These are phyloP conservation scores for Alternaria hordeiaustralica DNA, from an alignment of 2,329 filamentous ascomycete genomes.

Conservation along the genomic window DNA sequence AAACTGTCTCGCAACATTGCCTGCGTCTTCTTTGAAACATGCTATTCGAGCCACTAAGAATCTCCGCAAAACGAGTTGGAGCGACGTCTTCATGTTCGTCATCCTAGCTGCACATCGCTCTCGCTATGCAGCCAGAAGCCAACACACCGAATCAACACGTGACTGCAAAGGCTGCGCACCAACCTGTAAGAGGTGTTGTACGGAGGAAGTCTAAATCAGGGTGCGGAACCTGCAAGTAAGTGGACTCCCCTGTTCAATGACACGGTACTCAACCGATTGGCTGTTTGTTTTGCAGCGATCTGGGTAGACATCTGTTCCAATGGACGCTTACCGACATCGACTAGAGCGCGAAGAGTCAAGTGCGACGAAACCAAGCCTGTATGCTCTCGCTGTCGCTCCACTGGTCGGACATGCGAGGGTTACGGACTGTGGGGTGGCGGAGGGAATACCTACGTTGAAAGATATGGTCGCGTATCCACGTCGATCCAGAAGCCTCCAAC, in stretches of 20 bases:
- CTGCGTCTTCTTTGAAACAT: neutral
- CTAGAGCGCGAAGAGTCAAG: slow-evolving; percentile 37
- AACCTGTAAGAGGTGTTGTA: neutral
- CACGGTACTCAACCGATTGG: neutral
- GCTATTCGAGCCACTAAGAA: neutral
- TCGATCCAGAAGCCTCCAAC: neutral
- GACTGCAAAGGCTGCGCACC: neutral
- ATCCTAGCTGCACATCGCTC: neutral
- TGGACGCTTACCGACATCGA: neutral
- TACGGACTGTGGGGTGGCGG: slow-evolving; percentile 54
- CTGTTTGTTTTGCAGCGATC: neutral
- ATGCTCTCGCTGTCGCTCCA: slow-evolving; percentile 46
- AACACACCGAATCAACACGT: neutral
- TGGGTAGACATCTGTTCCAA: neutral
- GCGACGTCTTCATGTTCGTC: neutral
- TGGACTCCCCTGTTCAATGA: neutral
- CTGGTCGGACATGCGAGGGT: slow-evolving; percentile 51
- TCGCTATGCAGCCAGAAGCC: neutral
- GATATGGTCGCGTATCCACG: slow-evolving; percentile 3
- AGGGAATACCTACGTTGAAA: slow-evolving; percentile 24
- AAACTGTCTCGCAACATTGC: neutral
- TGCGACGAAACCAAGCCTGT: slow-evolving; percentile 49
- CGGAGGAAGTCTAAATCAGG: slow-evolving; percentile 4
- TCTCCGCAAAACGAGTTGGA: neutral
- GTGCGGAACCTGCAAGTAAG: slow-evolving; percentile 15